Evolutionary conservation across 768 basidiomycete genomes (phyloP).

Genomic region (Xerocomus brunneocitrinus): DNA sequence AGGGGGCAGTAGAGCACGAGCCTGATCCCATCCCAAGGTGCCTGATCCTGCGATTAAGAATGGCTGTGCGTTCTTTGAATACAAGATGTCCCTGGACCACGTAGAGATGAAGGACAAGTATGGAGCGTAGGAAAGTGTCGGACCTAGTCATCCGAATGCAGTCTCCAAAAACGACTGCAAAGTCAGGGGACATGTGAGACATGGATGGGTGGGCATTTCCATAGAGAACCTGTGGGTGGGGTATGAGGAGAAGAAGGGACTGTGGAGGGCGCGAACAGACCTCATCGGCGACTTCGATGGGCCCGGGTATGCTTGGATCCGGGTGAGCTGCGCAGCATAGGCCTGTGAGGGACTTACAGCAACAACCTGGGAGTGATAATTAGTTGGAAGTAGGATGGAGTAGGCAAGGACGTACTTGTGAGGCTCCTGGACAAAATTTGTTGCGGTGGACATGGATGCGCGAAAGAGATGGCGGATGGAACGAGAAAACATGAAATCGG

Average conservation of each 20-base stretch:
- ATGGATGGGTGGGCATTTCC: conserved; percentile 92
- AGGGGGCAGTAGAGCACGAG: conserved; percentile 22
- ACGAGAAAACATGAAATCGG: conserved; percentile 3
- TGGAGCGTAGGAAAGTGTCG: neutral
- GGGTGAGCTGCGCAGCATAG: neutral
- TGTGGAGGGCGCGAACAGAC: conserved; percentile 27
- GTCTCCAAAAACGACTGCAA: conserved; percentile 84
- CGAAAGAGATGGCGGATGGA: neutral
- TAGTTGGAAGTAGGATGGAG: conserved; percentile 12
- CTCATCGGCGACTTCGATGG: conserved; percentile 61
- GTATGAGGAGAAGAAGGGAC: neutral
- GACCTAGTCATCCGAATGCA: conserved; percentile 81
- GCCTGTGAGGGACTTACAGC: conserved; percentile 33
- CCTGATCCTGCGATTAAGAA: conserved; percentile 94
- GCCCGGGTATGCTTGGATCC: conserved; percentile 51
- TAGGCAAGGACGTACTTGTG: conserved; percentile 41
- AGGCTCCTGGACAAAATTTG: conserved; percentile 34
- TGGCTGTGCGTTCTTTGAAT: conserved; percentile 76
- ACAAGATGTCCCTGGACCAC: conserved; percentile 59
- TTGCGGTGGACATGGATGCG: conserved; percentile 15
- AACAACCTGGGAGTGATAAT: conserved; percentile 40
- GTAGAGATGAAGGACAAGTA: neutral
- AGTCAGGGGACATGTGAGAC: conserved; percentile 86
- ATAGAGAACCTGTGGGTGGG: conserved; percentile 59
- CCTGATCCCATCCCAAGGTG: conserved; percentile 97